Percentiles rank a stretch among this genome's conserved stretches.
phyloP scores from a whole-genome alignment of 768 basidiomycete genomes.

The Cyclocybe aegerita region DNA sequence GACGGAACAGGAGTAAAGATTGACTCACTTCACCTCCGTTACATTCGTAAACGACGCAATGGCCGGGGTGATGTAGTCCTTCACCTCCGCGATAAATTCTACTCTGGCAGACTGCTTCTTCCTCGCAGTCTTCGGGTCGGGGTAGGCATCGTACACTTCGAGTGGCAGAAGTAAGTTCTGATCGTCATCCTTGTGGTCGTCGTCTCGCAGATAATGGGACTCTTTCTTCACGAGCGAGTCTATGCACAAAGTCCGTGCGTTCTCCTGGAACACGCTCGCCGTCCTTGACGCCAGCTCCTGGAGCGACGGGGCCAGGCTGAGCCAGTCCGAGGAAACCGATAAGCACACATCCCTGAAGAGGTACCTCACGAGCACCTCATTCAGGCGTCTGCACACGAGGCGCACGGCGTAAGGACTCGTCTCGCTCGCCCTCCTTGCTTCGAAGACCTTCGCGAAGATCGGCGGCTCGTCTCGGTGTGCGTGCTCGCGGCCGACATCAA shows the following conservation, averaged over 20 bases:
- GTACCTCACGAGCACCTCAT: neutral
- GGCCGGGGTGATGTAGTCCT: neutral
- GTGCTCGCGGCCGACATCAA: neutral
- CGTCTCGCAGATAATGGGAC: too few species aligned
- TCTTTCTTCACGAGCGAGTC: neutral
- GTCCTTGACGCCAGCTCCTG: neutral
- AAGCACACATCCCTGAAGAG: slow-evolving; percentile 1
- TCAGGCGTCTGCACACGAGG: slow-evolving; percentile 1
- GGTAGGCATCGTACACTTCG: too few species aligned
- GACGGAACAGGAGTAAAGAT: neutral
- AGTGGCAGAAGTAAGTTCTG: too few species aligned
- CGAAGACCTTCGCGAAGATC: neutral
- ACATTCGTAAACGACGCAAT: slow-evolving; percentile 1
- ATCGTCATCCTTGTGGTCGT: too few species aligned
- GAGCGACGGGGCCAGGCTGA: neutral
- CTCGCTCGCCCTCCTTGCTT: neutral
- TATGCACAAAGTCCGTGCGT: slow-evolving; percentile 1
- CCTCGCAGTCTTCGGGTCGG: too few species aligned
- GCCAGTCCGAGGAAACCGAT: neutral
- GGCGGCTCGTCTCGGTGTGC: slow-evolving; percentile 1
- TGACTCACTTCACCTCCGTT: neutral
- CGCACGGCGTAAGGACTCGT: neutral
- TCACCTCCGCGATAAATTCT: too few species aligned
- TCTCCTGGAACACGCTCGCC: neutral
- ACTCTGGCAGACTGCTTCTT: too few species aligned